Evolutionary conservation across 768 basidiomycete genomes (phyloP).

Genomic region (Serendipita indica): DNA sequence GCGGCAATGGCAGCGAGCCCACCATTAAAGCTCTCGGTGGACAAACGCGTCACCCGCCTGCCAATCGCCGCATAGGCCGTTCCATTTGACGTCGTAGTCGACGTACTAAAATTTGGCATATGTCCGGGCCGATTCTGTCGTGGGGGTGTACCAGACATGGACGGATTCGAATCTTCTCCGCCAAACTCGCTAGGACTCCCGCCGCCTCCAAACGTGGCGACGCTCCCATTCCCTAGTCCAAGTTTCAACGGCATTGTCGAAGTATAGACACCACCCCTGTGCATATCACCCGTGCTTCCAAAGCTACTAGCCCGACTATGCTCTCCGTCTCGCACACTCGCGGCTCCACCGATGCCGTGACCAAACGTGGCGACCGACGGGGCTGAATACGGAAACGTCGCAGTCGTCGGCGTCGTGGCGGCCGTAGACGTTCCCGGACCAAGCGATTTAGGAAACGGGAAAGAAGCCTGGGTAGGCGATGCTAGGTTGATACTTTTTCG

Average conservation of each 20-base stretch:
- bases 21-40: background rate
- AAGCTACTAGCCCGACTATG: conserved; percentile 6
- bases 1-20: background rate
- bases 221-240: conserved; percentile 1
- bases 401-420: background rate
- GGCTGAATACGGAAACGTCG: background rate
- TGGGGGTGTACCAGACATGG: background rate
- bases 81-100: background rate
- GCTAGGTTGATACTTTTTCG: conserved; percentile 5
- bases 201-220: background rate
- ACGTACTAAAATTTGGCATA: background rate
- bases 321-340: background rate
- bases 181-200: background rate
- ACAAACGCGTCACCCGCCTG: background rate
- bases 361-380: conserved; percentile 5
- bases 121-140: background rate
- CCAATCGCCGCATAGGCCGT: background rate
- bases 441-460: background rate
- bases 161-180: background rate
- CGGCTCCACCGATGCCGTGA: background rate
- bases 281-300: conserved; percentile 1
- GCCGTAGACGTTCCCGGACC: background rate
- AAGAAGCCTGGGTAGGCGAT: background rate
- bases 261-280: background rate
- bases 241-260: background rate